A percentile compares a stretch with the other conserved stretches of the same genome.
Evolutionary conservation across 257 asterid species (phyloP).

Genomic region (Misopates orontium): DNA sequence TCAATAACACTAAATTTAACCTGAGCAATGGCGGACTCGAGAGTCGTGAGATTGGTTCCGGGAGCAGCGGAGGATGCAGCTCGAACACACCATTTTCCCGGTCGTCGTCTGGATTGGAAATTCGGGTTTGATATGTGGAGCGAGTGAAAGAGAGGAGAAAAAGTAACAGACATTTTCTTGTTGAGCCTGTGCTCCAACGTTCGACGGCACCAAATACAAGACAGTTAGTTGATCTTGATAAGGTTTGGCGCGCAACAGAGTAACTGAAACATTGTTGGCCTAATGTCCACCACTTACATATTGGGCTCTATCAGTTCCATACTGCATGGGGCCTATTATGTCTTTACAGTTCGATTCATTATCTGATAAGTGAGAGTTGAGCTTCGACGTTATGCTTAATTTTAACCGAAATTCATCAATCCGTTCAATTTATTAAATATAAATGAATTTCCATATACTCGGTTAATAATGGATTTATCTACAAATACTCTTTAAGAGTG

Average conservation of each 20-base stretch:
- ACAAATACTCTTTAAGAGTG: no score
- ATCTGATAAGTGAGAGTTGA: no score
- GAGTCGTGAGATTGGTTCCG: conserved; percentile 57
- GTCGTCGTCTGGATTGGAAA: conserved; percentile 22
- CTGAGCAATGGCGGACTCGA: conserved; percentile 71
- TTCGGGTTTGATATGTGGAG: conserved; percentile 22
- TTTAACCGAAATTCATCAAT: no score
- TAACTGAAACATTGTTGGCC: conserved; percentile 25
- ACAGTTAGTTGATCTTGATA: conserved; percentile 2
- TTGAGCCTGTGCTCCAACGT: neutral
- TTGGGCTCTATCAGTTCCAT: neutral
- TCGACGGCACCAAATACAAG: neutral
- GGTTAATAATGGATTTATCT: no score
- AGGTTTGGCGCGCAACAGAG: conserved; percentile 35
- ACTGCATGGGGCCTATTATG: neutral
- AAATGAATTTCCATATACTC: no score
- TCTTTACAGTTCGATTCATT: no score
- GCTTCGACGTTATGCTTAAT: no score
- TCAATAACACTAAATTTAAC: conserved; percentile 36
- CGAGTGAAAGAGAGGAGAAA: conserved; percentile 41
- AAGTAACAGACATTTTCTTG: conserved; percentile 40
- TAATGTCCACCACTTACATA: conserved; percentile 1
- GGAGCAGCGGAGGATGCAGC: conserved; percentile 80
- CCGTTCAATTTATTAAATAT: no score
- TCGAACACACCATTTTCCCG: conserved; percentile 29